These are phyloP conservation scores for Aquilaria yunnanensis DNA, from an alignment of 345 rosid genomes.

Conservation along the genomic window DNA sequence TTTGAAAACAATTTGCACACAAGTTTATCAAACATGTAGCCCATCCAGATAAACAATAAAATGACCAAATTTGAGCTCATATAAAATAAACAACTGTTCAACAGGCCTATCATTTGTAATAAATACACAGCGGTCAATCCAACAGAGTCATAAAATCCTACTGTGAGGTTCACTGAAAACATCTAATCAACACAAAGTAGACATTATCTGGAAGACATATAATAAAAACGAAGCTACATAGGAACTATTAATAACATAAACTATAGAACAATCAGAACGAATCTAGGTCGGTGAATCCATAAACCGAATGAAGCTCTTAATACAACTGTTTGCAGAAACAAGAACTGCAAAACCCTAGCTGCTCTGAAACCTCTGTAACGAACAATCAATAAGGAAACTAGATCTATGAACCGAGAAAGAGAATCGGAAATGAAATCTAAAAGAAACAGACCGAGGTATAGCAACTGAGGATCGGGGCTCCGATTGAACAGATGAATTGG, in stretches of 20 bases:
- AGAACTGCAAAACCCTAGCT: neutral
- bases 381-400: neutral
- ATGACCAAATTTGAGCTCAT: neutral
- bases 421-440: neutral
- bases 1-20: neutral
- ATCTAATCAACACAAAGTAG: no score
- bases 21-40: neutral
- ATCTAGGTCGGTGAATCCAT: neutral
- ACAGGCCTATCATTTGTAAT: no score
- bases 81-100: neutral
- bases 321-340: neutral
- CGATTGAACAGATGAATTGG: slow-evolving; percentile 1
- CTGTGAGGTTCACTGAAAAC: no score
- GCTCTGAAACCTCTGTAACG: neutral
- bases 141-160: neutral
- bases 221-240: no score
- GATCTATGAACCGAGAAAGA: neutral
- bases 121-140: neutral
- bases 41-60: neutral
- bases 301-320: neutral
- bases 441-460: neutral
- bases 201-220: no score
- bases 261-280: neutral
- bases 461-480: slow-evolving; percentile 7
- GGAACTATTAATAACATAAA: neutral